Evolutionary conservation across 148 eudicot species (phyloP).

Genomic region (Nepenthes mirabilis): DNA sequence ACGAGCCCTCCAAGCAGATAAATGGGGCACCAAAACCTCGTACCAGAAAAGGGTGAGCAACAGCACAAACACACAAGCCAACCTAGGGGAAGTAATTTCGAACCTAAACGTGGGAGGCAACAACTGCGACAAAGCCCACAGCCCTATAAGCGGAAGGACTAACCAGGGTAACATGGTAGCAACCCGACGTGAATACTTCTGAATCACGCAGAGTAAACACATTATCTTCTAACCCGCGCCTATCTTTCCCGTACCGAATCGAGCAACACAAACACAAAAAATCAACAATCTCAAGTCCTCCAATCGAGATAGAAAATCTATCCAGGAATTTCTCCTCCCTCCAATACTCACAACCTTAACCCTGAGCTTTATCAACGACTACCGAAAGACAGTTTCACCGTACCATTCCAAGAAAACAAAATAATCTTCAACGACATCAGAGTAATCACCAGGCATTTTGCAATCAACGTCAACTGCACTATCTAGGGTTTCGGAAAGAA

Average conservation of each 20-base stretch:
- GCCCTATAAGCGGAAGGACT: constrained; percentile 88
- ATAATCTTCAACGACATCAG: too few relatives aligned
- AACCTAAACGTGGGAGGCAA: constrained; percentile 89
- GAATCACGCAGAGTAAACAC: constrained; percentile 99
- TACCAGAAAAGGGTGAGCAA: constrained; percentile 88
- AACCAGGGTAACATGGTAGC: constrained; percentile 99
- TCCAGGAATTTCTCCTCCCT: neutral
- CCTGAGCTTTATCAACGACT: too few relatives aligned
- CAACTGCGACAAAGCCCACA: constrained; percentile 92
- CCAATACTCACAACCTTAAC: neutral
- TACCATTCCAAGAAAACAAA: too few relatives aligned
- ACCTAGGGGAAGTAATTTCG: constrained; percentile 81
- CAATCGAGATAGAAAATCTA: neutral
- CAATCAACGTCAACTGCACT: too few relatives aligned
- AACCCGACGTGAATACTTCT: constrained; percentile 96
- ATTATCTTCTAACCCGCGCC: constrained; percentile 71
- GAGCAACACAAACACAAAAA: constrained; percentile 8
- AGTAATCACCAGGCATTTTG: too few relatives aligned
- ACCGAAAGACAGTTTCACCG: too few relatives aligned
- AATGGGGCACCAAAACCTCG: constrained; percentile 85
- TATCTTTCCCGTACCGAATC: constrained; percentile 14
- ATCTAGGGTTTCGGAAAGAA: too few relatives aligned
- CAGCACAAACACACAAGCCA: constrained; percentile 86
- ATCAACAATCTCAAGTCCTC: constrained; percentile 7
- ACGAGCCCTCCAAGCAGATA: constrained; percentile 78